phyloP scores from a whole-genome alignment of 2,329 filamentous ascomycete genomes.

The Pyricularia pennisetigena region DNA sequence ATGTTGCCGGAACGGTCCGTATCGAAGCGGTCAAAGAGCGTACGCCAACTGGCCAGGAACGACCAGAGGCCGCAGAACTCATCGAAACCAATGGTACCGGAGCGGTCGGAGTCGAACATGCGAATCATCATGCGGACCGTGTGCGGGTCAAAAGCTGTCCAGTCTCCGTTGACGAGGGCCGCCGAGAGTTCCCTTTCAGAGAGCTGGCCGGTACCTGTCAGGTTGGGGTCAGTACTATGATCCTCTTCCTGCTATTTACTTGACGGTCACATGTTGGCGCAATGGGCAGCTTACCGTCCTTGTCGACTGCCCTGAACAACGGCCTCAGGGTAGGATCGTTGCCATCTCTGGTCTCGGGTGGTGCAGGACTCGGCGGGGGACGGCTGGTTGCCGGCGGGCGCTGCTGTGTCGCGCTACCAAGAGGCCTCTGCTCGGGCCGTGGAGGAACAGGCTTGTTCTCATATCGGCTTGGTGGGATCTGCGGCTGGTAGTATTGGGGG shows the following conservation, averaged over 20 bases:
- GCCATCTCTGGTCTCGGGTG: conserved; percentile 30
- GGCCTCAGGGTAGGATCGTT: conserved; percentile 70
- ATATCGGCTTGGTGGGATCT: conserved; percentile 27
- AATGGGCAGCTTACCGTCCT: conserved; percentile 47
- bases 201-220: conserved; percentile 63
- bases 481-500: conserved; percentile 12
- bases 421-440: conserved; percentile 19
- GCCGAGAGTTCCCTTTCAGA: conserved; percentile 79
- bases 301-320: conserved; percentile 86
- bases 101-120: conserved; percentile 94
- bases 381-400: conserved; percentile 48
- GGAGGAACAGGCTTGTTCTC: conserved; percentile 37
- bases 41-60: conserved; percentile 88
- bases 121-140: conserved; percentile 99
- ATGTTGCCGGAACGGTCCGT: conserved; percentile 81
- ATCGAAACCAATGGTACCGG: conserved; percentile 82
- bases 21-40: conserved; percentile 92
- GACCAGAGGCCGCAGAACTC: conserved; percentile 97
- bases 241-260: not conserved
- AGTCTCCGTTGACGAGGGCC: conserved; percentile 93
- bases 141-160: conserved; percentile 81
- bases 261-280: not conserved
- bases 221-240: not conserved
- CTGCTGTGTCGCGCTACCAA: conserved; percentile 19
- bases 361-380: conserved; percentile 55